Conservation (phyloP, 345 rosid genomes). For the Eucalyptus erythrocorys region DNA sequence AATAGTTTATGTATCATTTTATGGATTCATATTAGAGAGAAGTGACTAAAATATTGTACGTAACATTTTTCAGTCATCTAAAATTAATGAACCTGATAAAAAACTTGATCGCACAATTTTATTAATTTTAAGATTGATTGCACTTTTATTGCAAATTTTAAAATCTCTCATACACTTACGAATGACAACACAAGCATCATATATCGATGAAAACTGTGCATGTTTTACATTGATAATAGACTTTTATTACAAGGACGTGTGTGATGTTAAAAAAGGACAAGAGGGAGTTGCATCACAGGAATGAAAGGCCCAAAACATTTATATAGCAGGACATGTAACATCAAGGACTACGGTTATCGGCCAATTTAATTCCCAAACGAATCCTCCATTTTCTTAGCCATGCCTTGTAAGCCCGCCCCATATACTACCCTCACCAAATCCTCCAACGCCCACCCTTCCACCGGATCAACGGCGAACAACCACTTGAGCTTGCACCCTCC, state of each 20-base stretch:
- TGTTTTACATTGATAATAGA: not conserved
- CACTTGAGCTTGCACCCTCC: slow-evolving; percentile 43
- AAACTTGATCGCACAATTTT: accelerated
- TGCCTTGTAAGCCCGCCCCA: slow-evolving; percentile 8
- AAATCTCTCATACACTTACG: accelerated
- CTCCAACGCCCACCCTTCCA: slow-evolving; percentile 27
- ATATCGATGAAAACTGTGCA: accelerated
- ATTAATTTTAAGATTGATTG: not conserved
- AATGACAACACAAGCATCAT: accelerated
- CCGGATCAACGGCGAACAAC: slow-evolving; percentile 37
- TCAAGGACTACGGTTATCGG: not conserved
- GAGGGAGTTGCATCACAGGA: not conserved
- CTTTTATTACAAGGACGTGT: not conserved
- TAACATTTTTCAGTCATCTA: too few relatives aligned
- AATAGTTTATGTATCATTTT: not conserved
- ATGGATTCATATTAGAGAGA: not conserved
- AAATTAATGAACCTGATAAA: accelerated
- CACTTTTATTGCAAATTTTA: not conserved
- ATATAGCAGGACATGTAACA: not conserved
- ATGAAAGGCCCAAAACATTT: not conserved
- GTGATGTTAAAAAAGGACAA: not conserved
- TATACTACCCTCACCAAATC: slow-evolving; percentile 18
- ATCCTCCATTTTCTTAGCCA: slow-evolving; percentile 25
- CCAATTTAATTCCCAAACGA: not conserved
- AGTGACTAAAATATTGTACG: too few relatives aligned